These are phyloP conservation scores for Trichoderma arundinaceum DNA, from an alignment of 2,329 filamentous ascomycete genomes.

Conservation along the genomic window DNA sequence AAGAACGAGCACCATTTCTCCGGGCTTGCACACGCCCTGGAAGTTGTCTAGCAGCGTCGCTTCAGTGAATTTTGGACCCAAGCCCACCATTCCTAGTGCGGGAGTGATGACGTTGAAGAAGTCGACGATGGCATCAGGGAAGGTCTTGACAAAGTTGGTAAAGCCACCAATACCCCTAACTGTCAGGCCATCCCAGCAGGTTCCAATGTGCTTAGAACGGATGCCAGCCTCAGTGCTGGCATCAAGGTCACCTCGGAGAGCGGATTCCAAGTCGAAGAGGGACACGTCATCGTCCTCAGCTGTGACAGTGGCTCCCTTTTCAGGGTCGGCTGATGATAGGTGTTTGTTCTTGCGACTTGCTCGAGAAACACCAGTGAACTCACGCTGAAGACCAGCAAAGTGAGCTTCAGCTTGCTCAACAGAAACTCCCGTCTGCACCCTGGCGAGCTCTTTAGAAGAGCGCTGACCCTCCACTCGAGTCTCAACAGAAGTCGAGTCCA, in stretches of 20 bases:
- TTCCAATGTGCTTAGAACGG: slow-evolving; percentile 77
- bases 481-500: slow-evolving; percentile 40
- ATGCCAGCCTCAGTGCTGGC: slow-evolving; percentile 80
- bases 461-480: slow-evolving; percentile 35
- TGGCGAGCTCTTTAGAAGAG: slow-evolving; percentile 32
- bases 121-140: slow-evolving; percentile 75
- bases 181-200: slow-evolving; percentile 77
- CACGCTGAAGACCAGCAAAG: slow-evolving; percentile 69
- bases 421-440: slow-evolving; percentile 57
- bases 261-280: slow-evolving; percentile 75
- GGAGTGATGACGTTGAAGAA: slow-evolving; percentile 79
- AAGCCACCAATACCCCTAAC: slow-evolving; percentile 77
- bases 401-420: slow-evolving; percentile 72
- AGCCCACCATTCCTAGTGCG: slow-evolving; percentile 65
- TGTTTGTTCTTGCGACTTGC: slow-evolving; percentile 48
- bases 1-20: slow-evolving; percentile 87
- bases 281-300: slow-evolving; percentile 52
- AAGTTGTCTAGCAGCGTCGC: slow-evolving; percentile 76
- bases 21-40: slow-evolving; percentile 72
- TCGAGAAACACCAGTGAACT: slow-evolving; percentile 63
- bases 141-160: slow-evolving; percentile 74
- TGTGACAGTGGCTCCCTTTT: slow-evolving; percentile 56
- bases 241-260: slow-evolving; percentile 71
- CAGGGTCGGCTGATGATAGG: slow-evolving; percentile 54
- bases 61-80: slow-evolving; percentile 71